A percentile compares a stretch with the other conserved stretches of the same genome.
Conservation (phyloP, 257 asterid genomes). For the Mitragyna speciosa region DNA sequence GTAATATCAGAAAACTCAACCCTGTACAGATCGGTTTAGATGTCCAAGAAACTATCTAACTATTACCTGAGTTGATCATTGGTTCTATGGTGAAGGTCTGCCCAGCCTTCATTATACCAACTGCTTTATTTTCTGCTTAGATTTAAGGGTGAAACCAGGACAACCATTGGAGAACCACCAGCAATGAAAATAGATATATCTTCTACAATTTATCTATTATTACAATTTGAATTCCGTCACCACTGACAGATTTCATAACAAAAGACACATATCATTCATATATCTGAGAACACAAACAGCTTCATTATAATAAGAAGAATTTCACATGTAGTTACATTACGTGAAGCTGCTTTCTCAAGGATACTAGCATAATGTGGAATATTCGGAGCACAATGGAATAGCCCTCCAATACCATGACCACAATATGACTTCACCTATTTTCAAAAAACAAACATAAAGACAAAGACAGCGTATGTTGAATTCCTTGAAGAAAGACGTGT, state of each 20-base stretch:
- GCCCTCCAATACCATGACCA: slow-evolving; percentile 98
- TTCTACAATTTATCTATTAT: background rate
- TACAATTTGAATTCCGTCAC: background rate
- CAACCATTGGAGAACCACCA: background rate
- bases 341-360: slow-evolving; percentile 36
- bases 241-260: background rate
- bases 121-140: slow-evolving; percentile 87
- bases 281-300: background rate
- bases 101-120: slow-evolving; percentile 95
- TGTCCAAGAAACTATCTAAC: background rate
- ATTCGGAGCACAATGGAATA: slow-evolving; percentile 96
- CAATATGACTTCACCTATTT: slow-evolving; percentile 77
- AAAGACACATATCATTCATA: background rate
- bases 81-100: slow-evolving; percentile 97
- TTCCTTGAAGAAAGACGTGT: background rate
- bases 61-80: slow-evolving; percentile 81
- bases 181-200: background rate
- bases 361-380: slow-evolving; percentile 98
- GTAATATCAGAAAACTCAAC: slow-evolving; percentile 4
- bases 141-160: slow-evolving; percentile 45
- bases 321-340: background rate
- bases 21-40: background rate
- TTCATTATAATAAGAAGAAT: background rate
- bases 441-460: slow-evolving; percentile 6
- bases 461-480: background rate